Conservation (phyloP, 495 filamentous ascomycete genomes). For the Lasiosphaeria ovina region DNA sequence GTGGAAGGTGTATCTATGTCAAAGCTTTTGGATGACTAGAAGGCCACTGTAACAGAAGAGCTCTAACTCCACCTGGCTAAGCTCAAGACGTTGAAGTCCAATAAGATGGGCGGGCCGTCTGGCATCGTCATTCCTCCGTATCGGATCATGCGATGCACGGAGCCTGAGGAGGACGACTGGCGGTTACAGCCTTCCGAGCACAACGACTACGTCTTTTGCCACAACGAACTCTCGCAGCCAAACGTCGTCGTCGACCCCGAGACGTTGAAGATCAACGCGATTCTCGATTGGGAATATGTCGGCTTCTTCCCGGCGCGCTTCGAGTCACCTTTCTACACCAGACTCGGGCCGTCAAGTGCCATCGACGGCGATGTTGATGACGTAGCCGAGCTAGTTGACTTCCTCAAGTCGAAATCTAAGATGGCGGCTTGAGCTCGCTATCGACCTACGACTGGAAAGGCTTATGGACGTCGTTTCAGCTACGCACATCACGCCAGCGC, state of each 20-base stretch:
- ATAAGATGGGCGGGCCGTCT: background rate
- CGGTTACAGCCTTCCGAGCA: background rate
- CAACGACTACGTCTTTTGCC: constrained; percentile 1
- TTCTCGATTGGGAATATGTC: constrained; percentile 9
- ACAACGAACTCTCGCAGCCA: constrained; percentile 12
- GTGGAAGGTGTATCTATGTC: constrained; percentile 5
- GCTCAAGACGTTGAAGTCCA: constrained; percentile 8
- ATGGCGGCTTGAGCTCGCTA: background rate
- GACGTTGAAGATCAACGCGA: constrained; percentile 11
- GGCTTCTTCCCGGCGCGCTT: constrained; percentile 8
- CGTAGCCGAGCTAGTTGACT: background rate
- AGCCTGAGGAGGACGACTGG: constrained; percentile 1
- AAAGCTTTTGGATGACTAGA: background rate
- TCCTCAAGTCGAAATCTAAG: background rate
- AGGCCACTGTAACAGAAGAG: constrained; percentile 3
- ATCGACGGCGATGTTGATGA: background rate
- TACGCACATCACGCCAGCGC: too few species aligned
- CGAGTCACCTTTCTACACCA: constrained; percentile 1
- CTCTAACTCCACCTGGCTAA: constrained; percentile 2
- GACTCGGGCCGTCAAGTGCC: background rate
- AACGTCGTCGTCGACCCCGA: constrained; percentile 16
- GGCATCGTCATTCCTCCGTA: constrained; percentile 8
- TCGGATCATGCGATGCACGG: constrained; percentile 4
- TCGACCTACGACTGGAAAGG: background rate
- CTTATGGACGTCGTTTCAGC: too few species aligned